These are phyloP conservation scores for Croton setiger DNA, from an alignment of 441 rosid genomes.

Conservation along the genomic window DNA sequence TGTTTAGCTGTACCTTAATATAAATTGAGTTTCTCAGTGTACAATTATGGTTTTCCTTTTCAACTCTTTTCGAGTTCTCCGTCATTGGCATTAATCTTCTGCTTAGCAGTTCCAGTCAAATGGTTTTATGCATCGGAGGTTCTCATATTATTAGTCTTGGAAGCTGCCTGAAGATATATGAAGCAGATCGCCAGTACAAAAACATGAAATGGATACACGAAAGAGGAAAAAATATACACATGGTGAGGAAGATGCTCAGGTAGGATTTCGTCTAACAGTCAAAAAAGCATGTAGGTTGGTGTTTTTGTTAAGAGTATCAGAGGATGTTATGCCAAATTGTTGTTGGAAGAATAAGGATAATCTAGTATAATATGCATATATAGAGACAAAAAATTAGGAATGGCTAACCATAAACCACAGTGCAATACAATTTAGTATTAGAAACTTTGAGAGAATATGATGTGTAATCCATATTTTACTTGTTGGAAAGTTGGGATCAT, in stretches of 20 bases:
- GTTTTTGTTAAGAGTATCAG: neutral
- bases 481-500: neutral
- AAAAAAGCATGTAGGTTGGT: neutral
- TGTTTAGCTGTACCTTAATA: slow-evolving; percentile 42
- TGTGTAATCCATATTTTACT: neutral
- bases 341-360: neutral
- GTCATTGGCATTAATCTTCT: neutral
- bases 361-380: neutral
- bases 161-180: neutral
- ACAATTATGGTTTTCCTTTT: slow-evolving; percentile 8
- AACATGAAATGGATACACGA: neutral
- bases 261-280: neutral
- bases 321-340: slow-evolving; percentile 3
- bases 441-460: neutral
- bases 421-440: neutral
- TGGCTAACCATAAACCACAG: neutral
- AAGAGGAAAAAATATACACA: neutral
- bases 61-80: slow-evolving; percentile 2
- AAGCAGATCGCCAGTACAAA: neutral
- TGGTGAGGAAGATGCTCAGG: neutral
- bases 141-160: neutral
- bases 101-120: slow-evolving; percentile 2
- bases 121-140: slow-evolving; percentile 17
- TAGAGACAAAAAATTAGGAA: neutral
- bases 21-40: slow-evolving; percentile 22